Evolutionary conservation across 2,329 filamentous ascomycete species (phyloP), one percentile per base, ranked within the genome.

Genomic region (Fusarium pseudograminearum): DNA sequence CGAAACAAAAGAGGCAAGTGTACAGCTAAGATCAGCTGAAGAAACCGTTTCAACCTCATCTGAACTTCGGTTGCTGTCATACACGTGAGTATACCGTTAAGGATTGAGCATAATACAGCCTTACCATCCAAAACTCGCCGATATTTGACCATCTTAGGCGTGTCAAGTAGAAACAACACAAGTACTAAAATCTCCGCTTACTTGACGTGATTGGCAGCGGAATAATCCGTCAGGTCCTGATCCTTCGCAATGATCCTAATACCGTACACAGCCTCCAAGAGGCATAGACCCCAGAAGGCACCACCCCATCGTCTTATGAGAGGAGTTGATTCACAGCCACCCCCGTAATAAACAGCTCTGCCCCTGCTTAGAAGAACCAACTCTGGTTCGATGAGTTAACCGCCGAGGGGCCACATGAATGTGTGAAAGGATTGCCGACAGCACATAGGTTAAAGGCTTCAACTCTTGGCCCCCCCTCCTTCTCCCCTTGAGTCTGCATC

Each of bases 271-370:
- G 59, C 61, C 62, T 38, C 55, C 18, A 41, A 47, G 31, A 40
- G 42, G 31, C 22, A 54, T 40, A 48, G 47, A 33, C 47, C 42
- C 26, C 20, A 14, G 26, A 15, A n/a, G 57, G 47, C 59, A 56
- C 51, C 36, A 56, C 38, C 15, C 34, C 18, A 18, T 36, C 47
- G 20, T 30, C 33, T 30, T 52, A 20, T 41, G 34, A 41, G n/a
- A 47, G 30, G 46, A 52, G 31, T 20, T 30, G 30, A 24, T 28
- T 61, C 62, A 65, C 61, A 65, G 61, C 46, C 61, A 65, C 55
- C 61, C 61, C 54, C 47, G 40, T 54, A 33, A 41, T 26, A 26
- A 47, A 60, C 28, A 44, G 33, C 16, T 16, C 24, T 45, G 40
- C 22, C 61, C 55, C 42, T 61, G 55, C 56, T 38, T 41, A 50